These are phyloP conservation scores for Claviceps quebecensis DNA, from an alignment of 2,329 filamentous ascomycete genomes.

Conservation along the genomic window DNA sequence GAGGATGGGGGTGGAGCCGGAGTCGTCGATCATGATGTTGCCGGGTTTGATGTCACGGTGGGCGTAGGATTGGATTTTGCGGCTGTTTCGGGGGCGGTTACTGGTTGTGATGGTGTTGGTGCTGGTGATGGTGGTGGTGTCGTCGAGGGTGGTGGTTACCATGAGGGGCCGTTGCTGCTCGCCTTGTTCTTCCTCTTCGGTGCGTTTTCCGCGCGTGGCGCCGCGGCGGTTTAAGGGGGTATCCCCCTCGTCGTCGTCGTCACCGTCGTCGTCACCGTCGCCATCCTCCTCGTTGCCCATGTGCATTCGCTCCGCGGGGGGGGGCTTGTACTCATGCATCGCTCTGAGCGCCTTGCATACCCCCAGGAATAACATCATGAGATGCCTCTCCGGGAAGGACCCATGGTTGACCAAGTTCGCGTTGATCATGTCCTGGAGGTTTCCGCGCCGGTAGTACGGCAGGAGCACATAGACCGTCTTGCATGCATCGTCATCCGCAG, in stretches of 20 bases:
- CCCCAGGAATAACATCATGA: slow-evolving; percentile 84
- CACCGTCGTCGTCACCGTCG: slow-evolving; percentile 15
- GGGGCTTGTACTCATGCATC: slow-evolving; percentile 72
- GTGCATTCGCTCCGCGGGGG: slow-evolving; percentile 35
- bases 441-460: slow-evolving; percentile 88
- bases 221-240: too few relatives aligned
- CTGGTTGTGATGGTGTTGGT: neutral
- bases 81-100: neutral
- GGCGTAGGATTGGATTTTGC: slow-evolving; percentile 63
- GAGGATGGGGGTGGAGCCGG: slow-evolving; percentile 75
- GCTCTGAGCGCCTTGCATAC: slow-evolving; percentile 76
- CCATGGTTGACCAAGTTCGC: slow-evolving; percentile 94
- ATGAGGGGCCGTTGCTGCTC: slow-evolving; percentile 74
- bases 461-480: slow-evolving; percentile 96
- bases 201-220: too few relatives aligned
- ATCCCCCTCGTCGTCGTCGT: slow-evolving; percentile 11
- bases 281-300: slow-evolving; percentile 30
- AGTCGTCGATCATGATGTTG: slow-evolving; percentile 97
- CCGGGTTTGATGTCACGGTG: slow-evolving; percentile 95
- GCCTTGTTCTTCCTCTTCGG: slow-evolving; percentile 34
- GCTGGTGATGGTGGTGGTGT: neutral
- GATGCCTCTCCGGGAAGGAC: slow-evolving; percentile 69
- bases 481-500: slow-evolving; percentile 43
- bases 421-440: slow-evolving; percentile 96
- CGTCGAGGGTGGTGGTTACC: slow-evolving; percentile 22